Conservation (phyloP, 495 filamentous ascomycete species). For the Trypethelium eluteriae region DNA sequence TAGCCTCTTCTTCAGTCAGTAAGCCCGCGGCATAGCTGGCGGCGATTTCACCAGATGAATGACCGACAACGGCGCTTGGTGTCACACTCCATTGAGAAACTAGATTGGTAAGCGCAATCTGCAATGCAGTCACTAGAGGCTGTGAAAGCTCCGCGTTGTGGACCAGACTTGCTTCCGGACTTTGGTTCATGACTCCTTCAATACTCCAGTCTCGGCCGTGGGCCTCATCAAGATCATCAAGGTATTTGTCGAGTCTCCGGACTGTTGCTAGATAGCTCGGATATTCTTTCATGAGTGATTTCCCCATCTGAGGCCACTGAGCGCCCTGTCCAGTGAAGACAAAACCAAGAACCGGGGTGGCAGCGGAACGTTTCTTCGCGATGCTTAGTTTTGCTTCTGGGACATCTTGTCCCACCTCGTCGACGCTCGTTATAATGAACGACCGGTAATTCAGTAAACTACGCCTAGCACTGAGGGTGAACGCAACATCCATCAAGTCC, state of each 20-base stretch:
- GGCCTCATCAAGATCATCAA: neutral
- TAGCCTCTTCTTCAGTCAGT: conserved; percentile 41
- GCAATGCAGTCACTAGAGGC: conserved; percentile 26
- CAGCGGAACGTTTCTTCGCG: no score
- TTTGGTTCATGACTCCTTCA: conserved; percentile 18
- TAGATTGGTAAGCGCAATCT: conserved; percentile 25
- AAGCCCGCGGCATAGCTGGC: conserved; percentile 53
- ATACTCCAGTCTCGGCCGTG: neutral
- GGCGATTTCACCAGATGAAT: conserved; percentile 58
- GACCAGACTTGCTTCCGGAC: conserved; percentile 21
- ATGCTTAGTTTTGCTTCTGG: no score
- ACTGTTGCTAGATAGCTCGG: neutral
- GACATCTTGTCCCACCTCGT: no score
- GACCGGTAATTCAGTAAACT: no score
- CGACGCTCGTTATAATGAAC: no score
- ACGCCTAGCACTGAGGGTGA: no score
- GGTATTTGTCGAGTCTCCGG: neutral
- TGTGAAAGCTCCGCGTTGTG: conserved; percentile 18
- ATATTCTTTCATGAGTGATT: neutral
- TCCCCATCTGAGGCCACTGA: conserved; percentile 39
- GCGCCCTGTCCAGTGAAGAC: conserved; percentile 45
- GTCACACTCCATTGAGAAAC: conserved; percentile 26
- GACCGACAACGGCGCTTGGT: conserved; percentile 44
- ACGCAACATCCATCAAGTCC: no score
- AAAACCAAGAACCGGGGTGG: conserved; percentile 6